These are phyloP conservation scores for Hsuehochloa calcarea DNA, from an alignment of 176 grass and related monocot species.

Conservation along the genomic window DNA sequence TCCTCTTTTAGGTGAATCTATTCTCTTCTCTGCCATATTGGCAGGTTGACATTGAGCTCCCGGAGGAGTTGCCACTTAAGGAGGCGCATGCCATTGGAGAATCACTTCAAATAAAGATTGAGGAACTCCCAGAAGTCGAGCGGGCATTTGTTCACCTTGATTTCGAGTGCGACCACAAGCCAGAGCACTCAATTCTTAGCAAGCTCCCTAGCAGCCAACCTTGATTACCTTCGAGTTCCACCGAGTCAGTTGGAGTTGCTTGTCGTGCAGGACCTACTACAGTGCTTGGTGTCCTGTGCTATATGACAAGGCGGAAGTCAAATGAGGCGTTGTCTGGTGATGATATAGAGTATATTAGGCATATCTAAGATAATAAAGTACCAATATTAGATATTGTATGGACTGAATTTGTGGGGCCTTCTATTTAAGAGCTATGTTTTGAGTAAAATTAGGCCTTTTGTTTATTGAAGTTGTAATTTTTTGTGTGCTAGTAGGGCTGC, in stretches of 20 bases:
- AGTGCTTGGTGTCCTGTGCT: neutral
- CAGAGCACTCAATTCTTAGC: conserved; percentile 83
- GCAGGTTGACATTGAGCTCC: conserved; percentile 96
- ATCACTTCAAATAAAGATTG: conserved; percentile 90
- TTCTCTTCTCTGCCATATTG: neutral
- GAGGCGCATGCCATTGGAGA: conserved; percentile 88
- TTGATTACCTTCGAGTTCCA: conserved; percentile 13
- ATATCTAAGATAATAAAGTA: neutral
- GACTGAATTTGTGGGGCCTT: neutral
- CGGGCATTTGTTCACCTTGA: conserved; percentile 91
- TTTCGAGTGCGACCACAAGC: conserved; percentile 90
- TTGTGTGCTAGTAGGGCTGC: neutral
- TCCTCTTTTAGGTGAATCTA: neutral
- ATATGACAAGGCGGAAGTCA: neutral
- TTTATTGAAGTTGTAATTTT: neutral
- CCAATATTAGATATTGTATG: neutral
- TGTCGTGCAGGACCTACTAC: conserved; percentile 20
- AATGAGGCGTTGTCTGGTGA: neutral
- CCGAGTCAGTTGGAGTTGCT: neutral
- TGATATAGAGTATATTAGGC: neutral
- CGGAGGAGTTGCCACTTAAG: conserved; percentile 89
- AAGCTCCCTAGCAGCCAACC: conserved; percentile 72
- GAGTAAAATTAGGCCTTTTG: neutral
- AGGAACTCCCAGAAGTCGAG: conserved; percentile 84
- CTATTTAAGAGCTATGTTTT: neutral